Evolutionary conservation across 2,329 filamentous ascomycete species (phyloP), one percentile per base, ranked within the genome.

Genomic region (Paracamarosporium sp.): DNA sequence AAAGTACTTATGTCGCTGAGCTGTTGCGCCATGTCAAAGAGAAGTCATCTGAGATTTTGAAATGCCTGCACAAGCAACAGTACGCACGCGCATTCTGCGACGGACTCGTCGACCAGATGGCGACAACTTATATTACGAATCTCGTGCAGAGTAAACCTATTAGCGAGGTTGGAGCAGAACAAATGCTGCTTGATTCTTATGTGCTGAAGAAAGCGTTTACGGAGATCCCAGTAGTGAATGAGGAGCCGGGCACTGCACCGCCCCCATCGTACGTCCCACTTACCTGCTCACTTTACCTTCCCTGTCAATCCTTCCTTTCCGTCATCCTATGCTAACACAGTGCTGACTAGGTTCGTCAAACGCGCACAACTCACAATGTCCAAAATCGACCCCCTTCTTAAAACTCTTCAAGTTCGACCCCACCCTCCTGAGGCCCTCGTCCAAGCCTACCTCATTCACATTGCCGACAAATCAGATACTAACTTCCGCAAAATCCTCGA

Each of bases 401-500:
- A 99, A 79, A 98, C 95, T 2, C 86, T 99, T 3, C 95, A 99
- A 82, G 94, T 99, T 46, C 92, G 92, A 27, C 88, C 93, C 2
- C 91, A 90, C 4, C 95, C 95, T 0, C 91, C 94, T 0, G 95
- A 99, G 80, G 94, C 92, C 1, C 86, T 99, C 3, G 93, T 99
- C 0, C 94, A 98, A 79, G 95, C 95, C 31, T 99, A 99, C 75
- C 88, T 99, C 31, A 96, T 98, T 76, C 95, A 98, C 79, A 95
- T 99, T 64, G 93, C 88, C 65, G 95, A 99, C 81, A 89, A 91
- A 55, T 96, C 90, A 62, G 95, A 98, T 74, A 86, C 87, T 69
- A 99, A 99, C 79, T 99, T 99, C 85, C 89, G 89, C 73, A 98
- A 97, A 79, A 90, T 99, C 58, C 87, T 99, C 44, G 95, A 99